These are phyloP conservation scores for Penstemon davidsonii DNA, from an alignment of 257 asterid species.

Conservation along the genomic window DNA sequence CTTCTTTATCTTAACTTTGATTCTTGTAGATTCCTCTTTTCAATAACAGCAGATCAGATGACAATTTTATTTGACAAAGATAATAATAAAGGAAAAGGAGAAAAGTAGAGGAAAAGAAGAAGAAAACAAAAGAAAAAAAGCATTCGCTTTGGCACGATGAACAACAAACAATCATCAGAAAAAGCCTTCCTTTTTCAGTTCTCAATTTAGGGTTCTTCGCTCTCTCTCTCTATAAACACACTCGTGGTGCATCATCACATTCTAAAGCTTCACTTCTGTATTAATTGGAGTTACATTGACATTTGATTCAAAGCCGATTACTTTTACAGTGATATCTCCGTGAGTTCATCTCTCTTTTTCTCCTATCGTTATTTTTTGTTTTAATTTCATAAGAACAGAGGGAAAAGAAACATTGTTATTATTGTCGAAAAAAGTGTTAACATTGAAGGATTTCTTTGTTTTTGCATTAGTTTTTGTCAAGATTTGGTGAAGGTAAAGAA, in stretches of 20 bases:
- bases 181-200: conserved; percentile 32
- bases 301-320: neutral
- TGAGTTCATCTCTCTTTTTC: conserved; percentile 28
- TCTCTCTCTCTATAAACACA: neutral
- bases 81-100: no score
- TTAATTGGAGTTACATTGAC: conserved; percentile 23
- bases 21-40: no score
- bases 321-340: conserved; percentile 24
- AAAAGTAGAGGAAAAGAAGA: no score
- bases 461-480: conserved; percentile 10
- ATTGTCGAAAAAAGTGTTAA: no score
- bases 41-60: no score
- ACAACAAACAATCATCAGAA: conserved; percentile 21
- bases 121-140: no score
- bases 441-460: conserved; percentile 25
- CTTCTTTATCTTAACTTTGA: no score
- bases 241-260: conserved; percentile 5
- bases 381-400: no score
- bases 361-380: neutral
- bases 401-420: no score
- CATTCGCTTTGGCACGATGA: no score
- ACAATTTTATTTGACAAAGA: no score
- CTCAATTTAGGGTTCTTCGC: conserved; percentile 37
- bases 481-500: conserved; percentile 30
- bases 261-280: conserved; percentile 13